Evolutionary conservation across 2,329 filamentous ascomycete species (phyloP).

Genomic region (Reticulascus tulasneorum): DNA sequence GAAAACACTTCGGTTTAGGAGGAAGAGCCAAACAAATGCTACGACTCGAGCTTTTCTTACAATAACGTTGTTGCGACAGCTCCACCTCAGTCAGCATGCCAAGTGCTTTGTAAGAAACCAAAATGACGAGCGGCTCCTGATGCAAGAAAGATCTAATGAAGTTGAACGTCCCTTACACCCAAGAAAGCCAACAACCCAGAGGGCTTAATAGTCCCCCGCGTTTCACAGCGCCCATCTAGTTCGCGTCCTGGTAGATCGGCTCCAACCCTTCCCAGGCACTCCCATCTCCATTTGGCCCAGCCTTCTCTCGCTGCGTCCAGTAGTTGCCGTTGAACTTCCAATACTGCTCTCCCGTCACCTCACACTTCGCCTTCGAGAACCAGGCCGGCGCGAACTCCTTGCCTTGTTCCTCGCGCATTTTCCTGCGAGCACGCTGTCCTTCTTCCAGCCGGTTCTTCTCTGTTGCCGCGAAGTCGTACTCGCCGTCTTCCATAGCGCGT

Average conservation of each 20-base stretch:
- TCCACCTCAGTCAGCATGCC: too few relatives aligned
- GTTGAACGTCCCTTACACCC: too few relatives aligned
- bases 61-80: too few relatives aligned
- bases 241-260: conserved; percentile 59
- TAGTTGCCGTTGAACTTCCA: conserved; percentile 90
- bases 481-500: conserved; percentile 96
- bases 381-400: conserved; percentile 81
- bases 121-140: too few relatives aligned
- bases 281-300: conserved; percentile 53
- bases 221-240: conserved; percentile 5
- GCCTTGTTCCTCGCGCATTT: conserved; percentile 69
- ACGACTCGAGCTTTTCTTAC: too few relatives aligned
- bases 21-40: too few relatives aligned
- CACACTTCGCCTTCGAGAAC: conserved; percentile 72
- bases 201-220: too few relatives aligned
- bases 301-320: conserved; percentile 70
- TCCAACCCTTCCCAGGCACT: conserved; percentile 69
- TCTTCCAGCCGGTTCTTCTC: conserved; percentile 96
- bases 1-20: too few relatives aligned
- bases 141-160: too few relatives aligned
- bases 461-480: conserved; percentile 86
- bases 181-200: too few relatives aligned
- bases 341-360: conserved; percentile 80
- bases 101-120: too few relatives aligned
- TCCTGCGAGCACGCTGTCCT: conserved; percentile 74